Base-by-base conservation (phyloP, 108 stramenopile species). In the Nitzschia palea region DNA sequence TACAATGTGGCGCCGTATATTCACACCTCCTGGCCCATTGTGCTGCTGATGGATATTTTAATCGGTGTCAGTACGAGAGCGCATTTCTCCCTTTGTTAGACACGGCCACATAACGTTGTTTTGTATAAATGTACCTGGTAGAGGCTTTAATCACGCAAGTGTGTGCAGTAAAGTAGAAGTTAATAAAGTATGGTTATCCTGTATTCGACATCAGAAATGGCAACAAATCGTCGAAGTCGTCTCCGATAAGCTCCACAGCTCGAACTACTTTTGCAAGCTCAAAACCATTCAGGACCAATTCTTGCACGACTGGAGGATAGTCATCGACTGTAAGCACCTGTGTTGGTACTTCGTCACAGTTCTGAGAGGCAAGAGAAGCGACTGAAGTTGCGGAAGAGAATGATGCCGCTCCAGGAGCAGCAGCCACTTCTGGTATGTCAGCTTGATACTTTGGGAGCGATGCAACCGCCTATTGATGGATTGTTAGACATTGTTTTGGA, bases 271-370 rank as follows among this genome's bases (percentile, higher is more conserved):
- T 82, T 12, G 63, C 62, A 43, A 90, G 50, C 18, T 86, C 81
- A 66, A 93, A 93, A 32, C 91, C 91, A 69, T 93, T 93, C 87
- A 90, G 86, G 37, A 86, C 87, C 31, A 93, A 62, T 58, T 93
- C 91, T 78, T 90, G 91, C 0, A 93, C 91, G 4, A 68, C 73
- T 9, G 64, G 62, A 14, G 91, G 89, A 67, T 93, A 93, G 47
- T 90, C 87, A 47, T 93, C 91, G 3, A 71, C 43, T 42, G 61
- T 52, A 9, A 62, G 44, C 0, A 56, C 10, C 1, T 69, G 54
- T 3, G 59, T 37, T 36, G 47, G 50, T 15, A 2, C 43, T 6
- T 45, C 42, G 27, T 62, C 44, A 3, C 15, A 14, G 5, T 8
- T 57, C 23, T 60, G 71, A 26, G 64, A 23, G 47, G 75, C 62